These are phyloP conservation scores for Coemansia asiatica DNA, from an alignment of 192 early-diverging fungal species.

Conservation along the genomic window DNA sequence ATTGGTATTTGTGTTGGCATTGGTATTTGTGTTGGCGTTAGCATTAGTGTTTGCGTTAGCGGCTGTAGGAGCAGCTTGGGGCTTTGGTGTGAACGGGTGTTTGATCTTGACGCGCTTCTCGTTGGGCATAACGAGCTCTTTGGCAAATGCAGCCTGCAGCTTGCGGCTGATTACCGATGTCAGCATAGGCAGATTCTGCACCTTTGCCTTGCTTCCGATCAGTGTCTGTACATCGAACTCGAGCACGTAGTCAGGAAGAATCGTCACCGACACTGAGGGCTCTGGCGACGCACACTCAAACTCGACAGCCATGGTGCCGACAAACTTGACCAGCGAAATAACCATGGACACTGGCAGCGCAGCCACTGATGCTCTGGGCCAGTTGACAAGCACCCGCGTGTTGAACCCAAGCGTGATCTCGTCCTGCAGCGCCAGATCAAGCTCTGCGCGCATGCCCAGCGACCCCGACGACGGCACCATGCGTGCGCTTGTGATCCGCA, in stretches of 20 bases:
- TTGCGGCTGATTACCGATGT: slow-evolving; percentile 79
- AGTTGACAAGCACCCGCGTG: slow-evolving; percentile 91
- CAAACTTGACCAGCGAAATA: slow-evolving; percentile 83
- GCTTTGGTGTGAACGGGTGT: slow-evolving; percentile 50
- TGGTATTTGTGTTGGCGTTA: background rate
- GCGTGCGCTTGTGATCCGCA: slow-evolving; percentile 47
- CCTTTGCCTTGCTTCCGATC: slow-evolving; percentile 93
- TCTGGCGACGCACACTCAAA: slow-evolving; percentile 42
- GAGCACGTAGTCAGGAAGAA: slow-evolving; percentile 71
- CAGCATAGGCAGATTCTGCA: slow-evolving; percentile 94
- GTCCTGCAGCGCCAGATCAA: slow-evolving; percentile 86
- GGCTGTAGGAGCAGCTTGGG: slow-evolving; percentile 1
- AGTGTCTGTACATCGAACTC: slow-evolving; percentile 89
- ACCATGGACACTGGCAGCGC: slow-evolving; percentile 88
- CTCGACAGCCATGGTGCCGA: slow-evolving; percentile 72
- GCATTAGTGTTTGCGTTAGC: background rate
- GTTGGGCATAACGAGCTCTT: slow-evolving; percentile 52
- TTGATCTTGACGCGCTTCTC: slow-evolving; percentile 47
- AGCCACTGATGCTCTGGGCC: slow-evolving; percentile 87
- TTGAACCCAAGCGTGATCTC: slow-evolving; percentile 92
- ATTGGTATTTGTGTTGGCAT: too few relatives aligned
- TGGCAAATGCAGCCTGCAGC: slow-evolving; percentile 57
- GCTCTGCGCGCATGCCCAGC: slow-evolving; percentile 51
- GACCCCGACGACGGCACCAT: slow-evolving; percentile 47
- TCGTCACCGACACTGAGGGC: slow-evolving; percentile 31